Percentiles rank a stretch among this genome's conserved stretches.
phyloP scores from a whole-genome alignment of 169 alveolate genomes.

The Amoebophrya sp. region DNA sequence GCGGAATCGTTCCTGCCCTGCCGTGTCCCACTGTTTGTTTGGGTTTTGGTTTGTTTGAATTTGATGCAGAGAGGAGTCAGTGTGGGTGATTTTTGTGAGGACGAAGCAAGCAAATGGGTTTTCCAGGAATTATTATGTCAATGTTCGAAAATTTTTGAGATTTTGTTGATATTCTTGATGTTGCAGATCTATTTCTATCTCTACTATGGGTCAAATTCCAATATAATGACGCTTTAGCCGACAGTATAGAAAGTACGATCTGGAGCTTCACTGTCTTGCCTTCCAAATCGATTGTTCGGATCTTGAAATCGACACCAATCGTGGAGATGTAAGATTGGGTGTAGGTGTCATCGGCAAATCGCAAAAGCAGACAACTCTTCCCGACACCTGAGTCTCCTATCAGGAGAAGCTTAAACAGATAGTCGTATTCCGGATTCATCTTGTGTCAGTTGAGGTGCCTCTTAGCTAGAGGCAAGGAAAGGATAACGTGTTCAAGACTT shows the following conservation, averaged over 20 bases:
- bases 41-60: background rate
- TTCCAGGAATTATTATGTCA: no score
- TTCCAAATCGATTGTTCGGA: slow-evolving; percentile 74
- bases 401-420: slow-evolving; percentile 80
- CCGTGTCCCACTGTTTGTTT: slow-evolving; percentile 85
- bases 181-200: no score
- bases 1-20: slow-evolving; percentile 92
- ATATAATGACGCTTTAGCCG: background rate
- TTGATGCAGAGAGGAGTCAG: no score
- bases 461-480: no score
- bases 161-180: no score
- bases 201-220: background rate
- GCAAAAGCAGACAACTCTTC: slow-evolving; percentile 50
- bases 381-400: slow-evolving; percentile 93
- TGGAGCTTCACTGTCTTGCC: slow-evolving; percentile 77
- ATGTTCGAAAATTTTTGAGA: no score
- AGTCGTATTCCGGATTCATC: slow-evolving; percentile 55
- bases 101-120: no score
- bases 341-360: slow-evolving; percentile 41
- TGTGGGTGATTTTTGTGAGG: no score
- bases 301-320: slow-evolving; percentile 71
- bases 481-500: no score
- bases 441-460: no score
- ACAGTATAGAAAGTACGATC: slow-evolving; percentile 46
- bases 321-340: slow-evolving; percentile 68